Percentiles rank a stretch among this genome's conserved stretches.
Evolutionary conservation across 2,329 filamentous ascomycete species (phyloP).

Genomic region (Penicillium sp.): DNA sequence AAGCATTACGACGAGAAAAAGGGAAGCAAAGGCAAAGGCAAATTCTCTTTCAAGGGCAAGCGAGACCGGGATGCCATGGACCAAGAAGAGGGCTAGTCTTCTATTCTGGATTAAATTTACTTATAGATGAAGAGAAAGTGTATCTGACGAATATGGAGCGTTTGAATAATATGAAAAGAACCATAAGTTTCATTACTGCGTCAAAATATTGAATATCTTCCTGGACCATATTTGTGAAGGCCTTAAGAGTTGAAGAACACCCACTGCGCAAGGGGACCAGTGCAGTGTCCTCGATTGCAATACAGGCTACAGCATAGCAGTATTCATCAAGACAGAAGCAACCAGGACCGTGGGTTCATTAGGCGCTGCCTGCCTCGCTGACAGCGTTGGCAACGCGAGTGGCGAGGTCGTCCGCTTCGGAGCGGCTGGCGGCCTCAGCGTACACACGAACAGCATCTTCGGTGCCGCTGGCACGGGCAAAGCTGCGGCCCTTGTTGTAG

Average conservation of each 20-base stretch:
- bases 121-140: slow-evolving; percentile 17
- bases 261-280: not conserved
- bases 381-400: slow-evolving; percentile 75
- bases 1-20: slow-evolving; percentile 71
- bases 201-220: slow-evolving; percentile 24
- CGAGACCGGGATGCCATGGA: slow-evolving; percentile 66
- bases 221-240: slow-evolving; percentile 13
- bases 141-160: slow-evolving; percentile 6
- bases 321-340: not conserved
- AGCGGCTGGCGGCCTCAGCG: slow-evolving; percentile 83
- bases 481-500: slow-evolving; percentile 83
- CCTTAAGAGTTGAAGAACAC: not conserved
- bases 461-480: slow-evolving; percentile 88
- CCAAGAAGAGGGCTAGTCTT: slow-evolving; percentile 61
- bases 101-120: not conserved
- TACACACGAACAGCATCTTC: slow-evolving; percentile 96
- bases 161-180: slow-evolving; percentile 10
- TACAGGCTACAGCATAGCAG: not conserved
- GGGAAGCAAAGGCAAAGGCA: slow-evolving; percentile 46
- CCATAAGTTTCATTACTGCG: slow-evolving; percentile 27
- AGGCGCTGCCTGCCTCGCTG: slow-evolving; percentile 50
- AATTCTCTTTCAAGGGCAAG: slow-evolving; percentile 52
- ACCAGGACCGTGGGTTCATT: slow-evolving; percentile 5
- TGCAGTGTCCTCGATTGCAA: not conserved
- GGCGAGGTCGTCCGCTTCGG: slow-evolving; percentile 86